These are phyloP conservation scores for Cutaneotrichosporon sp. DNA, from an alignment of 1,284 basidiomycete species.

Conservation along the genomic window DNA sequence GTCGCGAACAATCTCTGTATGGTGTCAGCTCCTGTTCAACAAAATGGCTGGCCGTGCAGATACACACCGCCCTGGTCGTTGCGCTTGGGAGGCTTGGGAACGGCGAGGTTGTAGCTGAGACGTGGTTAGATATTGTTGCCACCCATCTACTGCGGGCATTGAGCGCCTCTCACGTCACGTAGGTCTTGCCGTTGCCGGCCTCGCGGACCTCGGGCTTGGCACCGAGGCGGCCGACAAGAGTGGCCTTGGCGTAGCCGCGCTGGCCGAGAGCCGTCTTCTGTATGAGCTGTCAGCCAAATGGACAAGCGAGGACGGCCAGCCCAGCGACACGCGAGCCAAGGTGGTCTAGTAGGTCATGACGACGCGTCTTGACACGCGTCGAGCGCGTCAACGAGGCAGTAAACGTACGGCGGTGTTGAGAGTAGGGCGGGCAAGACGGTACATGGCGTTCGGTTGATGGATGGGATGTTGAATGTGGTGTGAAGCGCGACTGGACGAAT, in stretches of 20 bases:
- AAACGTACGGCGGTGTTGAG: slow-evolving; percentile 13
- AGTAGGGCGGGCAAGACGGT: slow-evolving; percentile 18
- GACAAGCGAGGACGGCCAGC: neutral
- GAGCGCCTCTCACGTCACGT: slow-evolving; percentile 25
- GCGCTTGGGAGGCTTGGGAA: slow-evolving; percentile 30
- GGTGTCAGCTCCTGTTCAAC: neutral
- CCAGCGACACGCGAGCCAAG: too few species aligned
- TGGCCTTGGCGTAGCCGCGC: slow-evolving; percentile 30
- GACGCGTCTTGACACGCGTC: neutral
- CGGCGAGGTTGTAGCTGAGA: slow-evolving; percentile 31
- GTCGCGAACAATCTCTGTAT: slow-evolving; percentile 22
- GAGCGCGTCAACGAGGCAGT: neutral
- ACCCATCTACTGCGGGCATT: neutral
- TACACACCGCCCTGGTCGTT: slow-evolving; percentile 35
- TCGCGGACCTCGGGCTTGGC: slow-evolving; percentile 28
- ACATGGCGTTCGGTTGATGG: slow-evolving; percentile 12
- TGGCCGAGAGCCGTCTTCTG: slow-evolving; percentile 14
- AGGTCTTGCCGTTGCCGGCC: slow-evolving; percentile 26
- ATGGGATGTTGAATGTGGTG: slow-evolving; percentile 5
- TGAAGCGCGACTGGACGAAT: neutral
- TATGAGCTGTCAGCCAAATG: slow-evolving; percentile 1
- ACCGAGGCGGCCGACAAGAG: slow-evolving; percentile 40
- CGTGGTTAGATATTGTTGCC: neutral
- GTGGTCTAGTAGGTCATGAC: too few species aligned
- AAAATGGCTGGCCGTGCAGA: too few species aligned